Evolutionary conservation across 2,329 filamentous ascomycete species (phyloP).

Genomic region (Drechslerella stenobrocha): DNA sequence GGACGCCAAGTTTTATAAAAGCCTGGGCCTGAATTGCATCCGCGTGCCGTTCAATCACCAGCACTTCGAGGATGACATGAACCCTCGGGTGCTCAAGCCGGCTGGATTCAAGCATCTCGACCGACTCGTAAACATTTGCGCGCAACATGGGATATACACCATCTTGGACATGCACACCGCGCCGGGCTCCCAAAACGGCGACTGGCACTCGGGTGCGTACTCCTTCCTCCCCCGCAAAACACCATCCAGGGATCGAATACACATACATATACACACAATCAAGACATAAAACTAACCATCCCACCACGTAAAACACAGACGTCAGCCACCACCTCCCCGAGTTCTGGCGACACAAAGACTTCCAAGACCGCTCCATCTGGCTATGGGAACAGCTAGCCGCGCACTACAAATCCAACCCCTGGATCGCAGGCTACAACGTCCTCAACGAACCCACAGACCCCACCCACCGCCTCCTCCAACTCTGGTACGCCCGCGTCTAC

Average conservation of each 20-base stretch:
- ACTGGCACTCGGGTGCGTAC: constrained; percentile 58
- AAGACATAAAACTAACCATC: too few species aligned
- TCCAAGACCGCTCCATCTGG: constrained; percentile 58
- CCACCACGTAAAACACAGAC: constrained; percentile 35
- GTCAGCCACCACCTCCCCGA: constrained; percentile 55
- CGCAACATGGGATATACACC: constrained; percentile 57
- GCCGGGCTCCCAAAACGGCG: constrained; percentile 60
- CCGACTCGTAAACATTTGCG: constrained; percentile 59
- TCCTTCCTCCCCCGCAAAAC: constrained; percentile 13
- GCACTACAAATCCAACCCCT: constrained; percentile 58
- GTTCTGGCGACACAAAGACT: constrained; percentile 60
- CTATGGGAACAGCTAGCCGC: constrained; percentile 58
- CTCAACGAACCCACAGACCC: constrained; percentile 55
- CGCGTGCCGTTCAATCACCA: constrained; percentile 66
- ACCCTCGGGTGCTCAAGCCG: constrained; percentile 59
- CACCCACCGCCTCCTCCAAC: constrained; percentile 55
- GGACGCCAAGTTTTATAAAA: constrained; percentile 64
- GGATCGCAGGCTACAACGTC: constrained; percentile 57
- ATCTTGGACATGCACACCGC: constrained; percentile 59
- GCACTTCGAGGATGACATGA: constrained; percentile 62
- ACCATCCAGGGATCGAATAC: neutral
- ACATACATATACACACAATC: neutral
- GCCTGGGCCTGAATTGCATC: constrained; percentile 63
- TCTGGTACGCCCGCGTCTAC: constrained; percentile 58
- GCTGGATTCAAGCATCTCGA: constrained; percentile 61